A percentile compares a stretch with the other conserved stretches of the same genome.
Conservation (phyloP, 2,329 filamentous ascomycete genomes). For the Beauveria rudraprayagi region DNA sequence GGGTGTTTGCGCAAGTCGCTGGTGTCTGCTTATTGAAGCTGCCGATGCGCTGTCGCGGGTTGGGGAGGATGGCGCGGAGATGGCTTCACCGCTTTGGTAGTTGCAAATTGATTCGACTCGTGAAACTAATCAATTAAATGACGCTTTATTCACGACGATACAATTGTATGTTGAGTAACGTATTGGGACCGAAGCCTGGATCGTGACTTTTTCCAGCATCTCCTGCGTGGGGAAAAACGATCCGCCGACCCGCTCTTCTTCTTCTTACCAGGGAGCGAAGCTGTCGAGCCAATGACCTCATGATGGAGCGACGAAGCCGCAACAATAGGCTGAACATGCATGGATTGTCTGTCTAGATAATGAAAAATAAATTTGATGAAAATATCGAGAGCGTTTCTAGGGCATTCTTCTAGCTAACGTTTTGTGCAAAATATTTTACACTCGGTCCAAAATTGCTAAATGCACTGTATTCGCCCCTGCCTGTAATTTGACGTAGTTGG, state of each 20-base stretch:
- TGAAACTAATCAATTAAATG: background rate
- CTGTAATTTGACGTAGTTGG: background rate
- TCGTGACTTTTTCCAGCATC: background rate
- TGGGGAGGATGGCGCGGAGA: background rate
- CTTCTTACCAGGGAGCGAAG: no score
- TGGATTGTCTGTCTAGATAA: no score
- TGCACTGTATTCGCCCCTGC: background rate
- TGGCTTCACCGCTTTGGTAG: background rate
- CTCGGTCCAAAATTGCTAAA: no score
- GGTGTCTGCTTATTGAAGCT: background rate
- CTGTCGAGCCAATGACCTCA: slow-evolving; percentile 1
- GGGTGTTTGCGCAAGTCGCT: background rate
- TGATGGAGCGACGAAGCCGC: background rate
- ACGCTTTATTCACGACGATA: background rate
- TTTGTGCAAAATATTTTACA: no score
- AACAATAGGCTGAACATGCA: no score
- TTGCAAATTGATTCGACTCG: background rate
- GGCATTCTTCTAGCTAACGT: no score
- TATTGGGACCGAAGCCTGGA: background rate
- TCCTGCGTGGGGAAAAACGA: slow-evolving; percentile 7
- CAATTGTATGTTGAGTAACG: background rate
- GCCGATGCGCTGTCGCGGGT: background rate
- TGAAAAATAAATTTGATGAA: background rate
- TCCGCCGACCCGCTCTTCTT: slow-evolving; percentile 4
- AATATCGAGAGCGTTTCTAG: no score